Conservation (phyloP, 306 rosid species). For the Gynostemma pentaphyllum region DNA sequence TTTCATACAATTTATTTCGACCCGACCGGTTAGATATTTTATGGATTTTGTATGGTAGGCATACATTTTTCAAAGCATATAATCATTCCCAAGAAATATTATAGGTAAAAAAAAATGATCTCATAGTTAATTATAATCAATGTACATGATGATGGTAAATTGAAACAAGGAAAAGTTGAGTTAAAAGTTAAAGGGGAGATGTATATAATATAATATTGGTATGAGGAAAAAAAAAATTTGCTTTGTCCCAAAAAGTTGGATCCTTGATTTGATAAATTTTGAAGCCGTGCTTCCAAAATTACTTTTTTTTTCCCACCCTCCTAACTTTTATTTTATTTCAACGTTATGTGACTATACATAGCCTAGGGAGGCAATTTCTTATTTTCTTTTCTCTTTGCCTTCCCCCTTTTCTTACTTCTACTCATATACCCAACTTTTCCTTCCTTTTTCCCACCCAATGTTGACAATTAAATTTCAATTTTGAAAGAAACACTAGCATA, state of each 20-base stretch:
- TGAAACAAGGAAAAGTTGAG: neutral
- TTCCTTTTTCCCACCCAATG: neutral
- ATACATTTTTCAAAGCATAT: no score
- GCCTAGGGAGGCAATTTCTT: neutral
- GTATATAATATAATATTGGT: neutral
- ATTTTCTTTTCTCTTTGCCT: neutral
- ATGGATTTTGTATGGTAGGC: no score
- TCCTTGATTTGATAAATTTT: neutral
- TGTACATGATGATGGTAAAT: neutral
- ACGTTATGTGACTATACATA: neutral
- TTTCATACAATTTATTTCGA: no score
- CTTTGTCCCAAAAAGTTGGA: neutral
- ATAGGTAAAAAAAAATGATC: no score
- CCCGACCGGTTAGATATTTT: no score
- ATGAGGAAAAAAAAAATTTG: neutral
- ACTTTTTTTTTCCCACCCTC: no score
- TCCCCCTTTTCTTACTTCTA: neutral
- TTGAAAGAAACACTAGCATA: no score
- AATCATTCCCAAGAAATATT: no score
- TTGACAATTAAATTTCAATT: no score
- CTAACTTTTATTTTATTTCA: no score
- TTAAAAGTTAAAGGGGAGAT: neutral
- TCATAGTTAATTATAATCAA: no score
- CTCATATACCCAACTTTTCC: neutral
- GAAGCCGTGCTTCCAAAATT: neutral